Percentiles rank a stretch among this genome's conserved stretches.
phyloP scores from a whole-genome alignment of 2,329 filamentous ascomycete genomes.

The Triangularia verruculosa region DNA sequence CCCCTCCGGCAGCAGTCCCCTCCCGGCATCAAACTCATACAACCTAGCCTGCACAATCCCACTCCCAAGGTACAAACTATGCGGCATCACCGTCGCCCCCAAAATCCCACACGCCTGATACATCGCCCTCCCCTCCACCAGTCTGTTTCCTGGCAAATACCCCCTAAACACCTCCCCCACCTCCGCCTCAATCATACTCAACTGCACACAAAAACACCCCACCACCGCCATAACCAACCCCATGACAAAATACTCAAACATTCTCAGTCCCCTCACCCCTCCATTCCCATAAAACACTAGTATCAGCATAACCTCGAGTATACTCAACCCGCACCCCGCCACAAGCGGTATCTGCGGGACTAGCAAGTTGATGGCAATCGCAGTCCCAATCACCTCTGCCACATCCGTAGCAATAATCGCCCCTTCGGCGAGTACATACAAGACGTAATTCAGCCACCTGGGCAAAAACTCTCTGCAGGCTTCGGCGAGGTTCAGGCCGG shows the following conservation, averaged over 20 bases:
- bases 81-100: conserved; percentile 72
- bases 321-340: conserved; percentile 65
- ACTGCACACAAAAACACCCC: conserved; percentile 67
- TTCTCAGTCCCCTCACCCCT: conserved; percentile 55
- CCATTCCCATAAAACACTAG: conserved; percentile 62
- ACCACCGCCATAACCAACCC: conserved; percentile 65
- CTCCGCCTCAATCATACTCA: conserved; percentile 56
- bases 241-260: conserved; percentile 65
- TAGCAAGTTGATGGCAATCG: conserved; percentile 66
- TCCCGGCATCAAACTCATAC: conserved; percentile 58
- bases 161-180: conserved; percentile 61
- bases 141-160: conserved; percentile 59
- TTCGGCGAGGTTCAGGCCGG: conserved; percentile 63
- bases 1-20: conserved; percentile 48
- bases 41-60: conserved; percentile 67
- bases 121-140: conserved; percentile 54
- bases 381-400: conserved; percentile 66
- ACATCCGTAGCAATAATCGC: conserved; percentile 72
- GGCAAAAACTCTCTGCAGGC: conserved; percentile 65
- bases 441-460: conserved; percentile 58
- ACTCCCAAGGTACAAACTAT: conserved; percentile 65
- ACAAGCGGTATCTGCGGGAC: conserved; percentile 62
- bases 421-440: conserved; percentile 62
- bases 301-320: conserved; percentile 65
- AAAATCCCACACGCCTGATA: conserved; percentile 75